Conservation (phyloP, 2,329 filamentous ascomycete species). For the Thielaviopsis populi region DNA sequence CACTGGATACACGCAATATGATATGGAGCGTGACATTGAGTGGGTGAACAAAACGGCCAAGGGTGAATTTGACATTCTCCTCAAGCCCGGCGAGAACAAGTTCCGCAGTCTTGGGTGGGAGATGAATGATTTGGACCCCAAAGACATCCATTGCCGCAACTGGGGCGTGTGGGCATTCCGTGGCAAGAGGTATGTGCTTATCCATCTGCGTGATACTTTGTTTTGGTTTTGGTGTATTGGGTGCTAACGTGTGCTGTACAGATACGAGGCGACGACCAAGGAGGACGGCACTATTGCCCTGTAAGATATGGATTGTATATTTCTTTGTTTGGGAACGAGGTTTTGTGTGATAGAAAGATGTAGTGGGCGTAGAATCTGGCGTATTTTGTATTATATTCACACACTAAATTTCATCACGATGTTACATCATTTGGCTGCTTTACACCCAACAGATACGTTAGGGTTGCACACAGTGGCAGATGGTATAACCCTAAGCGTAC, state of each 20-base stretch:
- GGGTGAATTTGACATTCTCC: conserved; percentile 81
- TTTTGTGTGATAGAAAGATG: conserved; percentile 2
- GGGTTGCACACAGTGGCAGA: background rate
- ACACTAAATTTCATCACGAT: background rate
- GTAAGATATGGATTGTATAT: conserved; percentile 13
- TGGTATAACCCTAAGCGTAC: background rate
- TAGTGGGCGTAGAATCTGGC: background rate
- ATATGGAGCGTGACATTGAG: conserved; percentile 83
- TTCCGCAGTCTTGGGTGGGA: conserved; percentile 96
- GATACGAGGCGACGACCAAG: conserved; percentile 49
- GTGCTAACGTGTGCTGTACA: conserved; percentile 26
- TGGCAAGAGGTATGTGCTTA: conserved; percentile 65
- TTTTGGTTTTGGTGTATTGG: background rate
- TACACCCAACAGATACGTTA: background rate
- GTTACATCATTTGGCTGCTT: background rate
- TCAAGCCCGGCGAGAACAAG: conserved; percentile 83
- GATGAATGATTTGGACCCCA: conserved; percentile 84
- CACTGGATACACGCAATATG: conserved; percentile 89
- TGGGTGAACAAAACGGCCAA: conserved; percentile 76
- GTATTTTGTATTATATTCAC: conserved; percentile 5
- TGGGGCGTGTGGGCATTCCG: conserved; percentile 96
- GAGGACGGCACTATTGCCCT: conserved; percentile 22
- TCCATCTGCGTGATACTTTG: background rate
- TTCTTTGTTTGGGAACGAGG: background rate
- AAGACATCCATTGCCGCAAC: conserved; percentile 88